phyloP scores from a whole-genome alignment of 495 filamentous ascomycete species.

The Cairneyella variabilis region DNA sequence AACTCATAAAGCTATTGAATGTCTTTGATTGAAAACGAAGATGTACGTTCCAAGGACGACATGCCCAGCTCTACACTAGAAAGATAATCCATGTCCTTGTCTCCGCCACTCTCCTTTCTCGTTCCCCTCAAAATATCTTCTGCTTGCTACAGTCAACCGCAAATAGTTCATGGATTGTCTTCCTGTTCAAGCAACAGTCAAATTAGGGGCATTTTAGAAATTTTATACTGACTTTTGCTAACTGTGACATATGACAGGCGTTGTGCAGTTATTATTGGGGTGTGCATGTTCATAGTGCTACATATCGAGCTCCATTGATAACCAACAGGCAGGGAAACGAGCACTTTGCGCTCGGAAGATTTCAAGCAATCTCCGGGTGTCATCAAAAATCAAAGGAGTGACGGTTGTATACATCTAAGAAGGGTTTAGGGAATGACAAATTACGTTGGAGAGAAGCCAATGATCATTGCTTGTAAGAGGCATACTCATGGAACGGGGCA shows the following conservation, averaged over 20 bases:
- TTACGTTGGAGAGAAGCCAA: constrained; percentile 41
- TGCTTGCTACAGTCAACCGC: constrained; percentile 30
- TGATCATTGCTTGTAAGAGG: constrained; percentile 64
- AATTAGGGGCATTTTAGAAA: constrained; percentile 29
- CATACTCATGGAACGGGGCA: constrained; percentile 20
- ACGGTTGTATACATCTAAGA: constrained; percentile 11
- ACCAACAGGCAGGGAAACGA: constrained; percentile 10
- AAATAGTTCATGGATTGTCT: constrained; percentile 28
- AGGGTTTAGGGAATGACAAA: constrained; percentile 22
- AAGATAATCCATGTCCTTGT: constrained; percentile 24
- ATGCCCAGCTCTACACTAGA: constrained; percentile 23
- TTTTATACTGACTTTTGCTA: neutral
- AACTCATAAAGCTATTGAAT: neutral
- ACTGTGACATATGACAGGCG: neutral
- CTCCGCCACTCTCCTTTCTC: constrained; percentile 23
- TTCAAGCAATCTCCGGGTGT: constrained; percentile 19
- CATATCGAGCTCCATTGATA: neutral
- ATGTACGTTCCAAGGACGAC: constrained; percentile 18
- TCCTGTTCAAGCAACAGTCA: constrained; percentile 27
- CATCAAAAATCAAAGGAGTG: neutral
- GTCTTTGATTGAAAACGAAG: neutral
- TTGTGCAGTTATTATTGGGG: constrained; percentile 26
- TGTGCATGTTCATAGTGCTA: neutral
- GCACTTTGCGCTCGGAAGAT: constrained; percentile 30
- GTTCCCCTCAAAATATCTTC: constrained; percentile 28